Evolutionary conservation across 306 rosid species (phyloP).

Genomic region (Coriaria nepalensis): DNA sequence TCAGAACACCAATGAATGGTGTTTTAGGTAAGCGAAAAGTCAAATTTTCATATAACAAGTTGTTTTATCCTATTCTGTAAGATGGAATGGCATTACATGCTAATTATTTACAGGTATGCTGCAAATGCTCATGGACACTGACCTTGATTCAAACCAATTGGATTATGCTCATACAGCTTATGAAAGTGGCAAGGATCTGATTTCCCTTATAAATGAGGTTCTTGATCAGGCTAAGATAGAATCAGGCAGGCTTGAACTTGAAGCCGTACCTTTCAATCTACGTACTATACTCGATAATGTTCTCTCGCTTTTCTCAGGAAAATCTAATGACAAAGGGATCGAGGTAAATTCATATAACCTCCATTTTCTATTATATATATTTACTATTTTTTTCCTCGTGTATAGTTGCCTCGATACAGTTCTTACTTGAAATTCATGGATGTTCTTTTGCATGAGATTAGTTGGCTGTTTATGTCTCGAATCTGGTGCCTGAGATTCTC

Average conservation of each 20-base stretch:
- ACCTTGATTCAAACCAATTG: slow-evolving; percentile 63
- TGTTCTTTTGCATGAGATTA: slow-evolving; percentile 32
- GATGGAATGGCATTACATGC: background rate
- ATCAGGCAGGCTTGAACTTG: slow-evolving; percentile 89
- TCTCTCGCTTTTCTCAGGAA: slow-evolving; percentile 53
- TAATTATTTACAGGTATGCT: slow-evolving; percentile 63
- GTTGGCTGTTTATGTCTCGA: slow-evolving; percentile 87
- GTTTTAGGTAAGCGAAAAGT: slow-evolving; percentile 57
- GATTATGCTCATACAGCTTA: slow-evolving; percentile 80
- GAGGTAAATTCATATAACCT: slow-evolving; percentile 43
- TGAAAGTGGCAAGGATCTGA: slow-evolving; percentile 69
- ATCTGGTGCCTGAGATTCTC: slow-evolving; percentile 57
- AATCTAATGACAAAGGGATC: slow-evolving; percentile 57
- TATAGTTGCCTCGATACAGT: background rate
- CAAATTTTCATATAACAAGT: background rate
- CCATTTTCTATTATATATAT: slow-evolving; percentile 8
- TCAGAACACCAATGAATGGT: slow-evolving; percentile 98
- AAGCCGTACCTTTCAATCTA: slow-evolving; percentile 66
- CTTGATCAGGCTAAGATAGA: slow-evolving; percentile 96
- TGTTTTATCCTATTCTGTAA: too few relatives aligned
- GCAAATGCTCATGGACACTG: slow-evolving; percentile 94
- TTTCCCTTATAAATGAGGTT: slow-evolving; percentile 84
- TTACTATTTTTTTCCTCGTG: slow-evolving; percentile 2
- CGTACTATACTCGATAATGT: slow-evolving; percentile 71
- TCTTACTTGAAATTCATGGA: slow-evolving; percentile 10